Percentiles rank a stretch among this genome's conserved stretches.
phyloP scores from a whole-genome alignment of 179 eudicot species.

The Pouteria campechiana region DNA sequence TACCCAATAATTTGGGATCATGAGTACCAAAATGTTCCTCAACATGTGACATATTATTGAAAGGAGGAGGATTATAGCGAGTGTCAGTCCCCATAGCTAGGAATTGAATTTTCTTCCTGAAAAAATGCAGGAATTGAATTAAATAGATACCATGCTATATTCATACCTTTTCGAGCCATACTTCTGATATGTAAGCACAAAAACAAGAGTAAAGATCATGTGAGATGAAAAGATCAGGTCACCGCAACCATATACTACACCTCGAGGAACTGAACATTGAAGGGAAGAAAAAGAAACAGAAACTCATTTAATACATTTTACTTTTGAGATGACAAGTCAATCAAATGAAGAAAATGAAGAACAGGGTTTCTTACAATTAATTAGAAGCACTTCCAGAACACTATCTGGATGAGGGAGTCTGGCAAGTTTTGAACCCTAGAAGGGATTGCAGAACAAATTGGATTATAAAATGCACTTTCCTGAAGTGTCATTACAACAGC shows the following conservation, averaged over 20 bases:
- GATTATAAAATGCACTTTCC: too few relatives aligned
- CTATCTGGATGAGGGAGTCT: constrained; percentile 58
- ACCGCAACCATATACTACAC: constrained; percentile 89
- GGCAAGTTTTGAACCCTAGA: constrained; percentile 78
- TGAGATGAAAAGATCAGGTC: constrained; percentile 95
- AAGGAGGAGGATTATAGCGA: too few relatives aligned
- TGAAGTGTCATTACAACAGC: too few relatives aligned
- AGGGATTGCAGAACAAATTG: too few relatives aligned
- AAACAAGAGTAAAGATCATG: constrained; percentile 88
- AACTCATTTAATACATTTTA: not conserved
- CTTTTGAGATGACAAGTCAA: not conserved
- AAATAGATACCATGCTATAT: too few relatives aligned
- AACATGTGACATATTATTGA: too few relatives aligned
- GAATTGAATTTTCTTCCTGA: too few relatives aligned
- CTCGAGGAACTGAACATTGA: constrained; percentile 67
- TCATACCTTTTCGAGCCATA: constrained; percentile 71
- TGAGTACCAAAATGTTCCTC: too few relatives aligned
- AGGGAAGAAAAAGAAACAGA: constrained; percentile 5
- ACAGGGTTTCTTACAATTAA: constrained; percentile 39
- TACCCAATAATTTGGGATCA: too few relatives aligned
- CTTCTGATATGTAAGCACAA: constrained; percentile 84
- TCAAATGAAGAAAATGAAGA: not conserved
- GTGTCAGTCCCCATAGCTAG: too few relatives aligned
- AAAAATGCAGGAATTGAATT: too few relatives aligned
- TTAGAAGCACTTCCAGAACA: constrained; percentile 38